Conservation (phyloP, 768 basidiomycete species). For the Boletales sp. region DNA sequence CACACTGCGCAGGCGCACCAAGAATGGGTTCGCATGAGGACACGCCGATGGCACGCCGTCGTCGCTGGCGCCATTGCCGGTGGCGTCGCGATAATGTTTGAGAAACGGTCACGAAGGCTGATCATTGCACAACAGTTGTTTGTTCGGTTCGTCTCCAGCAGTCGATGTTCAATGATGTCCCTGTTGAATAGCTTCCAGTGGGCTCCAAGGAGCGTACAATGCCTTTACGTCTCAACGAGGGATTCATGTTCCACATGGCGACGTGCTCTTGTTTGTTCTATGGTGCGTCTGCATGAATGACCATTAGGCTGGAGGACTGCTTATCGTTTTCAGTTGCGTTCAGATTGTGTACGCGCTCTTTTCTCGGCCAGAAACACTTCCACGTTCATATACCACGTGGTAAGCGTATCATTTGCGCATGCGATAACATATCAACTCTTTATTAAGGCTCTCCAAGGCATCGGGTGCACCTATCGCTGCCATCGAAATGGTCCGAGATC, state of each 20-base stretch:
- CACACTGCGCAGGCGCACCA: conserved; percentile 62
- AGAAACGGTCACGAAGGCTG: conserved; percentile 60
- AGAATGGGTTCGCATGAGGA: conserved; percentile 60
- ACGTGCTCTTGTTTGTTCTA: conserved; percentile 74
- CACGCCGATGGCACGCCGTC: conserved; percentile 74
- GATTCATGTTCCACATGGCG: conserved; percentile 77
- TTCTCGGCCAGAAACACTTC: conserved; percentile 78
- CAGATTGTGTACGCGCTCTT: conserved; percentile 85
- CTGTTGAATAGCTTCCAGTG: conserved; percentile 41
- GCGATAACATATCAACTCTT: not conserved
- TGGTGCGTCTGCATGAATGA: conserved; percentile 43
- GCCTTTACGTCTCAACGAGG: conserved; percentile 64
- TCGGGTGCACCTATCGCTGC: conserved; percentile 58
- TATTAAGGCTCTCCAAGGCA: conserved; percentile 67
- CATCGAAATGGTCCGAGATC: conserved; percentile 56
- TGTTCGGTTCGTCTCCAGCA: conserved; percentile 52
- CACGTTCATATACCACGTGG: conserved; percentile 75
- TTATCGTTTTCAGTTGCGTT: conserved; percentile 50
- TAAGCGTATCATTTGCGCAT: conserved; percentile 27
- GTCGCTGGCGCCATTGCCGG: conserved; percentile 77
- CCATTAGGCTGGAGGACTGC: not conserved
- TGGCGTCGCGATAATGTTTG: conserved; percentile 70
- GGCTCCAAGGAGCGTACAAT: conserved; percentile 89
- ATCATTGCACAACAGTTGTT: conserved; percentile 85
- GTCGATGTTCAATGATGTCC: not conserved